Conservation (phyloP, 2,329 filamentous ascomycete genomes). For the Blumeriella jaapii region DNA sequence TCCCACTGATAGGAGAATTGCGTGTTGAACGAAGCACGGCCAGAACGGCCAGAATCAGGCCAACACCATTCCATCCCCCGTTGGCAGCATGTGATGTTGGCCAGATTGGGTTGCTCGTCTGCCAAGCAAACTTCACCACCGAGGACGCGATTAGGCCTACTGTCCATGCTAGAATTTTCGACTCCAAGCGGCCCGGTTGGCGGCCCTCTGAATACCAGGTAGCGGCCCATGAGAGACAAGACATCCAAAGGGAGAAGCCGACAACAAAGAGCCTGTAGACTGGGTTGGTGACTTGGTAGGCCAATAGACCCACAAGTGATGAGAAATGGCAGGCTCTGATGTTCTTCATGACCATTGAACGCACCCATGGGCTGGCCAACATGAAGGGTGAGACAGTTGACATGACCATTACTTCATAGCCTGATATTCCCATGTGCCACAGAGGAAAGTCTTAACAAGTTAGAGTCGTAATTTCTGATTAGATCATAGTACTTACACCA, state of each 20-base stretch:
- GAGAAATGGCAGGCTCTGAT: constrained; percentile 62
- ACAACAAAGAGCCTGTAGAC: constrained; percentile 68
- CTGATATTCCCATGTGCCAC: constrained; percentile 98
- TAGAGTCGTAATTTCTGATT: constrained; percentile 4
- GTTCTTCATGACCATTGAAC: constrained; percentile 56
- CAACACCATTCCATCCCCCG: constrained; percentile 84
- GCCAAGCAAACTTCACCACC: constrained; percentile 82
- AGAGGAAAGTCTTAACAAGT: constrained; percentile 67
- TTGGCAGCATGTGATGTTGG: constrained; percentile 83
- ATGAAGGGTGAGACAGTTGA: constrained; percentile 70
- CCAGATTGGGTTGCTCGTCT: constrained; percentile 96
- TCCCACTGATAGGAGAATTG: constrained; percentile 39
- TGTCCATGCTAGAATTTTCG: constrained; percentile 67
- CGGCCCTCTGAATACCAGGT: constrained; percentile 68
- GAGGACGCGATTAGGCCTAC: constrained; percentile 77
- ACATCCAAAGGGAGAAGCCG: constrained; percentile 68
- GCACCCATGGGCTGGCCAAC: constrained; percentile 58
- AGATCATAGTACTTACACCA: constrained; percentile 65
- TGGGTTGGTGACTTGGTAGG: constrained; percentile 65
- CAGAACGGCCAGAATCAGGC: constrained; percentile 62
- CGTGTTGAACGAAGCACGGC: constrained; percentile 68
- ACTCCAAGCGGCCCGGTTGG: constrained; percentile 66
- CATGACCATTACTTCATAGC: constrained; percentile 86
- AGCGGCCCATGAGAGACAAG: constrained; percentile 74
- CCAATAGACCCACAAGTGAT: constrained; percentile 66